Percentiles rank a stretch among this genome's conserved stretches.
These are phyloP conservation scores for Penicillium bovifimosum DNA, from an alignment of 495 filamentous ascomycete genomes.

Conservation along the genomic window DNA sequence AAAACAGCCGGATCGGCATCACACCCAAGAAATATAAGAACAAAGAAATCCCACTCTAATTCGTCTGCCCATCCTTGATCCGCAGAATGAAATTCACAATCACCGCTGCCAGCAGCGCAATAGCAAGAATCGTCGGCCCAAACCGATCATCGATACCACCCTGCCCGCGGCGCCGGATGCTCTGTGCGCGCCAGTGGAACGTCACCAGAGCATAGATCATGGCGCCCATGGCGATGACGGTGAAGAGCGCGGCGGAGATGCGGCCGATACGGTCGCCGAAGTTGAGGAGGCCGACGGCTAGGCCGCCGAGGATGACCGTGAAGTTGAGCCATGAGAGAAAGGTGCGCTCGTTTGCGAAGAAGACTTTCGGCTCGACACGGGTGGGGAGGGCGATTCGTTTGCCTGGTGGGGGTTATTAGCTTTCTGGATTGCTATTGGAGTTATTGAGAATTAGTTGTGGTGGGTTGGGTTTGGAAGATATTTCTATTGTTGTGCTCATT, in stretches of 20 bases:
- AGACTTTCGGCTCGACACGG: conserved; percentile 98
- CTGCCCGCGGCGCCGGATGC: conserved; percentile 84
- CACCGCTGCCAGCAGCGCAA: conserved; percentile 78
- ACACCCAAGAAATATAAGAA: neutral
- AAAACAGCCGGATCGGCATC: neutral
- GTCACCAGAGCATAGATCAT: conserved; percentile 95
- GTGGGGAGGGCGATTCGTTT: conserved; percentile 98
- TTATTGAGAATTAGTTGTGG: neutral
- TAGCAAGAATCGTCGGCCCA: conserved; percentile 81
- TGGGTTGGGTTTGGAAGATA: neutral
- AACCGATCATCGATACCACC: conserved; percentile 94
- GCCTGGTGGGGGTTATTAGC: conserved; percentile 44
- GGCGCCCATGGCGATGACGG: conserved; percentile 85
- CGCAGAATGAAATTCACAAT: conserved; percentile 91
- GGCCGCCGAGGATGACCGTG: conserved; percentile 92
- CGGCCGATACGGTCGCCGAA: conserved; percentile 92
- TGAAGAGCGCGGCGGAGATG: conserved; percentile 90
- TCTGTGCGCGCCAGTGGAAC: conserved; percentile 94
- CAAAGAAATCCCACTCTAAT: neutral
- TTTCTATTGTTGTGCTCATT: neutral
- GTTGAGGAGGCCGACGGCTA: conserved; percentile 94
- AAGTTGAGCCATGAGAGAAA: conserved; percentile 99
- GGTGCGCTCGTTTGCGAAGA: conserved; percentile 99
- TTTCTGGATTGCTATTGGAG: neutral
- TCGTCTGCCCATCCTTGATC: conserved; percentile 49